Evolutionary conservation across 2,329 filamentous ascomycete species (phyloP), one percentile per base, ranked within the genome.

Genomic region (Pleomassaria siparia): DNA sequence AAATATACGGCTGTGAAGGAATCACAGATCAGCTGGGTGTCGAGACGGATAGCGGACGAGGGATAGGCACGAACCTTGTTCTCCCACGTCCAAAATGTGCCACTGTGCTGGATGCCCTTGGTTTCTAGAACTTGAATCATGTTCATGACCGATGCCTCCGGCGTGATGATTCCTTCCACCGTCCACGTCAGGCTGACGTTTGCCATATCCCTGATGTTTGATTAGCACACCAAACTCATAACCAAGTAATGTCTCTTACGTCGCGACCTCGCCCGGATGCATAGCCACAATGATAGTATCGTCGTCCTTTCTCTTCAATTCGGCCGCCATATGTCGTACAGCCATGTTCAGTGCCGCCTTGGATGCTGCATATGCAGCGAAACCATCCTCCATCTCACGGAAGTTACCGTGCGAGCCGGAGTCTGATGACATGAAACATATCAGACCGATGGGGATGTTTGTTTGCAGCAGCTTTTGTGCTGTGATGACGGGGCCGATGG

Each of bases 261-360:
- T 83, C 32, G 71, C 69, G 1, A 83, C 80, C 58, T 83, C 80
- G 6, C 80, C 80, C 0, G 80, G 80, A 66, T 83, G 80, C 62
- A 83, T 71, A 5, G 79, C 79, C 28, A 83, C 57, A 5, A 83
- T 70, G 15, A 76, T 72, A 0, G 77, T 80, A 37, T 72, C 63
- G 40, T 73, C 73, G 25, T 74, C 73, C 50, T 77, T 76, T 30
- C 79, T 66, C 58, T 77, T 74, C 41, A 82, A 55, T 52, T 83
- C 80, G 1, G 76, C 78, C 4, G 79, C 79, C 72, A 83, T 76
- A 55, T 83, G 80, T 28, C 78, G 59, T 2, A 82, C 64, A 46
- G 76, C 76, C 66, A 81, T 79, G 52, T 83, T 83, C 44, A 84
- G 56, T 0, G 80, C 80, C 1, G 79, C 76, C 60, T 83, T 83